Percentiles rank a stretch among this genome's conserved stretches.
These are phyloP conservation scores for Agrocybe praecox DNA, from an alignment of 768 basidiomycete genomes.

Conservation along the genomic window DNA sequence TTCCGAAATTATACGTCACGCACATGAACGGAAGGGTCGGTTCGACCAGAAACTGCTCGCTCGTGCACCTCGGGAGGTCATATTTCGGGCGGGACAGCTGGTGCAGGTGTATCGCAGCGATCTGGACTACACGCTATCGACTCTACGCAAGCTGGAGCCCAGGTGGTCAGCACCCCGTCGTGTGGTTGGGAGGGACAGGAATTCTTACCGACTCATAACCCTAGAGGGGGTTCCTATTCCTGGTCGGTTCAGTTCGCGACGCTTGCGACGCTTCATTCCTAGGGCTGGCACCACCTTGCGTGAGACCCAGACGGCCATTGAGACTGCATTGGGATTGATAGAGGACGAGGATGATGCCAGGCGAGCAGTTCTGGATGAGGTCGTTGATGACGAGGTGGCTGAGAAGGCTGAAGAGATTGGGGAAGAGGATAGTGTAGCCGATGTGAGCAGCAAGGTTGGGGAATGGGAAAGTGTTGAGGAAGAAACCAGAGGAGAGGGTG, in stretches of 20 bases:
- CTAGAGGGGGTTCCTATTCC: conserved; percentile 10
- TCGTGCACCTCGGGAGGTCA: conserved; percentile 15
- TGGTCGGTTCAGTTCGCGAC: conserved; percentile 12
- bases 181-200: conserved; percentile 1
- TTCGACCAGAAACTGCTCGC: conserved; percentile 26
- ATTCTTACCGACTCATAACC: conserved; percentile 15
- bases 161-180: conserved; percentile 15
- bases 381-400: too few species aligned
- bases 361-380: too few species aligned
- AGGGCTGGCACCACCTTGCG: too few species aligned
- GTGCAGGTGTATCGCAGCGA: conserved; percentile 17
- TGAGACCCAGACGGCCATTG: too few species aligned
- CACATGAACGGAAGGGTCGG: conserved; percentile 20
- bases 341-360: too few species aligned
- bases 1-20: conserved; percentile 20
- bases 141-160: conserved; percentile 11
- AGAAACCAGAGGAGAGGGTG: too few species aligned
- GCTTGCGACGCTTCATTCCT: conserved; percentile 3
- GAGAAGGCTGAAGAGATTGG: too few species aligned
- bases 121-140: conserved; percentile 11
- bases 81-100: conserved; percentile 18
- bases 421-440: too few species aligned
- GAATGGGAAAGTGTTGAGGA: too few species aligned
- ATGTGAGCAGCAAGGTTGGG: too few species aligned
- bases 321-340: too few species aligned